A percentile compares a stretch with the other conserved stretches of the same genome.
phyloP scores from a whole-genome alignment of 1,284 basidiomycete genomes.

The Cystobasidiaceae sp. region DNA sequence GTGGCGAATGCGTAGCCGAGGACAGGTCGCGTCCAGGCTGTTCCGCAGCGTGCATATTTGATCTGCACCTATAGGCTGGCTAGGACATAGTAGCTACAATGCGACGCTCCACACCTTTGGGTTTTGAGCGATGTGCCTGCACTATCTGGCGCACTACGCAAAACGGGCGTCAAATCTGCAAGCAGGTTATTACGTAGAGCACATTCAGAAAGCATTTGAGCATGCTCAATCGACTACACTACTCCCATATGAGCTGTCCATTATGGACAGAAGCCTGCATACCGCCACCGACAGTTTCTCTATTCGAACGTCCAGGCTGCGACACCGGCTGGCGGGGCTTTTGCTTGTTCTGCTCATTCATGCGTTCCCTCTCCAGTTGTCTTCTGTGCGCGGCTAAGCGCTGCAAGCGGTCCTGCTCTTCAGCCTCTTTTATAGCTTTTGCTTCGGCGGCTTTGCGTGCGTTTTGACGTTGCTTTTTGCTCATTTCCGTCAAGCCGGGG shows the following conservation, averaged over 20 bases:
- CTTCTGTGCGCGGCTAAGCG: slow-evolving; percentile 38
- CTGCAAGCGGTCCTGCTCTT: slow-evolving; percentile 38
- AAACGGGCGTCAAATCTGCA: too few species aligned
- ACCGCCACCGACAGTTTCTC: slow-evolving; percentile 12
- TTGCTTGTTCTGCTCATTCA: slow-evolving; percentile 26
- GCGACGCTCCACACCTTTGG: too few species aligned
- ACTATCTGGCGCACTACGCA: too few species aligned
- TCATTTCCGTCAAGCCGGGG: slow-evolving; percentile 19
- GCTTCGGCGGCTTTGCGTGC: slow-evolving; percentile 40
- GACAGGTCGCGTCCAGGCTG: too few species aligned
- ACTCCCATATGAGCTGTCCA: slow-evolving; percentile 28
- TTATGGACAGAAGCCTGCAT: slow-evolving; percentile 19
- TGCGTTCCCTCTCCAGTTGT: slow-evolving; percentile 34
- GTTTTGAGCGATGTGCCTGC: too few species aligned
- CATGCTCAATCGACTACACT: too few species aligned
- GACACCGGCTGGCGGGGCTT: neutral
- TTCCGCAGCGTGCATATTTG: too few species aligned
- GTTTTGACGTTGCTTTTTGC: slow-evolving; percentile 42
- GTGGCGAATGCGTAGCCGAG: too few species aligned
- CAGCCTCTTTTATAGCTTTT: slow-evolving; percentile 40
- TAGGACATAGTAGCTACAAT: too few species aligned
- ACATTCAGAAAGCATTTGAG: too few species aligned
- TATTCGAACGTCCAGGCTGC: neutral
- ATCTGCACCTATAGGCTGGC: too few species aligned
- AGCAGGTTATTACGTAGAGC: too few species aligned